Percentiles rank a stretch among this genome's conserved stretches.
Evolutionary conservation across 1,284 basidiomycete genomes (phyloP).

Genomic region (Apiotrichum akiyoshidainum): DNA sequence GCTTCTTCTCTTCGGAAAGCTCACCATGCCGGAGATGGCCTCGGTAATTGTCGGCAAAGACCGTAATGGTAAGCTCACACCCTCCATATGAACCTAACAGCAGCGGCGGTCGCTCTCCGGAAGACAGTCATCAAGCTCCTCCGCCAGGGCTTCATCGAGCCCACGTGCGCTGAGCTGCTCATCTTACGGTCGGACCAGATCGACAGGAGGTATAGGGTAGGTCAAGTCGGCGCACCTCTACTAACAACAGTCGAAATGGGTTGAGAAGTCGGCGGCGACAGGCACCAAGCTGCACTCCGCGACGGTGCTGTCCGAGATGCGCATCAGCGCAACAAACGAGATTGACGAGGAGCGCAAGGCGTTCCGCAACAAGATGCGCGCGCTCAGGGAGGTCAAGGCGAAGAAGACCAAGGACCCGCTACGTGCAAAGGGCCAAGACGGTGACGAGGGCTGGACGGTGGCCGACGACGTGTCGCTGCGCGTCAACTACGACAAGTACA

Average conservation of each 20-base stretch:
- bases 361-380: slow-evolving; percentile 31
- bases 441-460: slow-evolving; percentile 12
- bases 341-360: slow-evolving; percentile 44
- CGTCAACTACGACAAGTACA: slow-evolving; percentile 82
- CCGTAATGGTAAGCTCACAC: slow-evolving; percentile 7
- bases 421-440: slow-evolving; percentile 20
- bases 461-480: slow-evolving; percentile 31
- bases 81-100: not conserved
- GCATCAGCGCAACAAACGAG: slow-evolving; percentile 33
- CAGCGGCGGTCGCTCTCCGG: slow-evolving; percentile 2
- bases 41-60: slow-evolving; percentile 17
- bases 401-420: slow-evolving; percentile 27
- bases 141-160: slow-evolving; percentile 29
- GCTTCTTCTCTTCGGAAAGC: slow-evolving; percentile 80
- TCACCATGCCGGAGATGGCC: slow-evolving; percentile 58
- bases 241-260: slow-evolving; percentile 25
- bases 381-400: slow-evolving; percentile 27
- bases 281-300: slow-evolving; percentile 47
- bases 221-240: not conserved
- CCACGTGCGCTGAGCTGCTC: slow-evolving; percentile 31
- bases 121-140: slow-evolving; percentile 20
- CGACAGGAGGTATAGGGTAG: slow-evolving; percentile 29
- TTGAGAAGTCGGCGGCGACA: slow-evolving; percentile 22
- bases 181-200: slow-evolving; percentile 34
- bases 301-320: slow-evolving; percentile 44